These are phyloP conservation scores for Spergularia marina DNA, from an alignment of 148 eudicot species.

Conservation along the genomic window DNA sequence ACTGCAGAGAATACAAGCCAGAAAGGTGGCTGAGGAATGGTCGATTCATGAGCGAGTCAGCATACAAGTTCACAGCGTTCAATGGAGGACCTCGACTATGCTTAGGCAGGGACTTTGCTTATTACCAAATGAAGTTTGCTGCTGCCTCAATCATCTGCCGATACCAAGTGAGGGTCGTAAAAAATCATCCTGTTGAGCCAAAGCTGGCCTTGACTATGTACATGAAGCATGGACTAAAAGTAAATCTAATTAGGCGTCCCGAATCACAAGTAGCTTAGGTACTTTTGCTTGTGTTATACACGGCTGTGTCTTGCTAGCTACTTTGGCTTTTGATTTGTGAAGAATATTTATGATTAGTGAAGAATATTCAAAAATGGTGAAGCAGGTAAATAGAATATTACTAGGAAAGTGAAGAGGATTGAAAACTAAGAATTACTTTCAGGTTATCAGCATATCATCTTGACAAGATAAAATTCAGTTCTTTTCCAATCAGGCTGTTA, in stretches of 20 bases:
- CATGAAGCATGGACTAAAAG: constrained; percentile 86
- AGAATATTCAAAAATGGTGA: too few relatives aligned
- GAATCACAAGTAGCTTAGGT: constrained; percentile 28
- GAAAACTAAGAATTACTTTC: not conserved
- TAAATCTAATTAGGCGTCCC: constrained; percentile 54
- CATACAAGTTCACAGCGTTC: constrained; percentile 90
- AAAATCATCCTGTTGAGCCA: constrained; percentile 62
- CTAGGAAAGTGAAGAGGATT: not conserved
- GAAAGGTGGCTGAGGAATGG: constrained; percentile 93
- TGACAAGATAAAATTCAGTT: not conserved
- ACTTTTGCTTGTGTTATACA: constrained; percentile 7
- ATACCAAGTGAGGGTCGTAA: constrained; percentile 58
- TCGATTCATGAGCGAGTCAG: constrained; percentile 80
- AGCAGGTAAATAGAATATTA: constrained; percentile 14
- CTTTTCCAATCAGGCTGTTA: not conserved
- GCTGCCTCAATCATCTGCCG: constrained; percentile 77
- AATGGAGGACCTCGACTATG: constrained; percentile 97
- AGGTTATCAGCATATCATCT: not conserved
- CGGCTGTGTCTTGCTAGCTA: constrained; percentile 17
- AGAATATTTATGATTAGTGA: constrained; percentile 11
- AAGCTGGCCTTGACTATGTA: constrained; percentile 97
- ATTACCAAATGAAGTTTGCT: constrained; percentile 91
- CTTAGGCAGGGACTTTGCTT: constrained; percentile 92
- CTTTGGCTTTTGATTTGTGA: constrained; percentile 23
- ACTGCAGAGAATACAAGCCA: constrained; percentile 81